A percentile compares a stretch with the other conserved stretches of the same genome.
Conservation (phyloP, 1,284 basidiomycete species). For the Hymenochaete sp. region DNA sequence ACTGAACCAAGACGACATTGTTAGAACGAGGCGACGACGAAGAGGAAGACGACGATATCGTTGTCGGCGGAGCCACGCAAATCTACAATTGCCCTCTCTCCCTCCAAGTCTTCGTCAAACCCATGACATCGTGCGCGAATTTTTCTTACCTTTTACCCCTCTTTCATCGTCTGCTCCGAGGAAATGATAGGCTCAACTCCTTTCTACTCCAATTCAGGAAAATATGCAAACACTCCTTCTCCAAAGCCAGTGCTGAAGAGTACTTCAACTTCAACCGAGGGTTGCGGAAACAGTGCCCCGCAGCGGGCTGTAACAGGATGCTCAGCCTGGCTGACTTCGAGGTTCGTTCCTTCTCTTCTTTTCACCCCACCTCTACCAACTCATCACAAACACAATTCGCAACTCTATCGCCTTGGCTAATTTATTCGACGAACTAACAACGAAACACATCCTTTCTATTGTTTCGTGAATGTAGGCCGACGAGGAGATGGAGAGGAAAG, state of each 20-base stretch:
- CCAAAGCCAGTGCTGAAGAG: slow-evolving; percentile 48
- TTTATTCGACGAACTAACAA: neutral
- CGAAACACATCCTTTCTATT: too few species aligned
- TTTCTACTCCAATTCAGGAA: slow-evolving; percentile 31
- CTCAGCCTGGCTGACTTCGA: slow-evolving; percentile 46
- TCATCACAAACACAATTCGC: neutral
- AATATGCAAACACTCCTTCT: slow-evolving; percentile 67
- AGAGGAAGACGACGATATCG: slow-evolving; percentile 65
- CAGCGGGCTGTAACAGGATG: slow-evolving; percentile 56
- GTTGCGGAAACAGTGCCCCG: slow-evolving; percentile 48
- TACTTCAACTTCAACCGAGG: slow-evolving; percentile 35
- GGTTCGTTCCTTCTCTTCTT: slow-evolving; percentile 4
- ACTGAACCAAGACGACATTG: slow-evolving; percentile 4
- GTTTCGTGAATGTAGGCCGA: slow-evolving; percentile 31
- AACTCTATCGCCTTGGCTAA: neutral
- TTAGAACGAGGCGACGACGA: slow-evolving; percentile 73
- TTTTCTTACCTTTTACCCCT: slow-evolving; percentile 18
- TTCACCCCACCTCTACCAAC: neutral
- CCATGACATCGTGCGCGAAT: slow-evolving; percentile 72
- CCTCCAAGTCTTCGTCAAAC: slow-evolving; percentile 53
- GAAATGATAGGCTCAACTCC: too few species aligned
- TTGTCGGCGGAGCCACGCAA: slow-evolving; percentile 75
- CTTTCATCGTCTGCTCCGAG: neutral
- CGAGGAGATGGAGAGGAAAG: slow-evolving; percentile 50
- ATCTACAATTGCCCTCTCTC: slow-evolving; percentile 76